Evolutionary conservation across 331 rosid genomes (phyloP).

Genomic region (Prunus yedoensis): DNA sequence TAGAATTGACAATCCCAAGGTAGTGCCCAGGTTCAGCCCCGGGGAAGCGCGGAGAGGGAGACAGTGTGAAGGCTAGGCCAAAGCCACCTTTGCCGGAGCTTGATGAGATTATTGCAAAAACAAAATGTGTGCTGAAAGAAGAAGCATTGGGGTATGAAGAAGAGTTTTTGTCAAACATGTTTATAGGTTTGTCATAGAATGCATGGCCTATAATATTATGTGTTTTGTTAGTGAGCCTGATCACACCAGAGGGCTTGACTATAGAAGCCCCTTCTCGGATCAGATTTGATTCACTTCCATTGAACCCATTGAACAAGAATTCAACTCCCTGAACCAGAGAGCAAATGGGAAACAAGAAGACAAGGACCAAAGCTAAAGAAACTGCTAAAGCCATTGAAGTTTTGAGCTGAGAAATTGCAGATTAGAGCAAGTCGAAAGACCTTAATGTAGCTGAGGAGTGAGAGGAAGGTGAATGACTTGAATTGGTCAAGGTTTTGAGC

Average conservation of each 20-base stretch:
- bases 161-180: constrained; percentile 27
- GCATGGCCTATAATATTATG: constrained; percentile 46
- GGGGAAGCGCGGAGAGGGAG: constrained; percentile 40
- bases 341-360: constrained; percentile 21
- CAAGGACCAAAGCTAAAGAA: constrained; percentile 23
- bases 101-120: constrained; percentile 52
- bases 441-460: neutral
- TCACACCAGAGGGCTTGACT: constrained; percentile 35
- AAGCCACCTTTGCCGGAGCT: constrained; percentile 48
- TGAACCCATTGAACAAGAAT: constrained; percentile 50
- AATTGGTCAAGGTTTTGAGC: constrained; percentile 7
- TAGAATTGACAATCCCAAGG: constrained; percentile 52
- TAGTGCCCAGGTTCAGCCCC: constrained; percentile 42
- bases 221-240: constrained; percentile 53
- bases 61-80: constrained; percentile 62
- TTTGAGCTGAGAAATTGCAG: neutral
- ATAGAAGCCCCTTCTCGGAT: constrained; percentile 33
- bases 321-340: constrained; percentile 8
- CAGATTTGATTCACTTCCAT: constrained; percentile 8
- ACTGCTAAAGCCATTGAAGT: constrained; percentile 36
- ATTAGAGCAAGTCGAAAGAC: neutral
- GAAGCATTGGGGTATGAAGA: constrained; percentile 13
- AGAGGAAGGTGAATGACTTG: neutral
- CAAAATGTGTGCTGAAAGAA: constrained; percentile 65
- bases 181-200: constrained; percentile 32